Percentiles rank a stretch among this genome's conserved stretches.
phyloP scores from a whole-genome alignment of 352 stramenopile species.

The Pilasporangium apinafurcum region DNA sequence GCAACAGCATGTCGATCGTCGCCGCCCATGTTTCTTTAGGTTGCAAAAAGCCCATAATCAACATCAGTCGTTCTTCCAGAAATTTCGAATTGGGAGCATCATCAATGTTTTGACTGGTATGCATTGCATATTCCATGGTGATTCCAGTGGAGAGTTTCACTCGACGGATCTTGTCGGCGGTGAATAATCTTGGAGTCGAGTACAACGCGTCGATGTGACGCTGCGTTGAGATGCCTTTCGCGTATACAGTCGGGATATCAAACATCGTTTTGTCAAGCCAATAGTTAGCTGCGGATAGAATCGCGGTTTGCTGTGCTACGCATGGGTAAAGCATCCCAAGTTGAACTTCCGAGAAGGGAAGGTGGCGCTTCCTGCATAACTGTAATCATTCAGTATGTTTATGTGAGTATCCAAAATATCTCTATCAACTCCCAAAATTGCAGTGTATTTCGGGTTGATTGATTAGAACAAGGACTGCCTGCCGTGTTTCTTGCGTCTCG shows the following conservation, averaged over 20 bases:
- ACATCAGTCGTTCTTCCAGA: constrained; percentile 9
- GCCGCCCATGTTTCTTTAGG: constrained; percentile 15
- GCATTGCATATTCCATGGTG: not conserved
- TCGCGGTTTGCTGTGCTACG: no score
- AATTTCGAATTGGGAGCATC: not conserved
- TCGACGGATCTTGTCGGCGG: not conserved
- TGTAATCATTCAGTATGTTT: no score
- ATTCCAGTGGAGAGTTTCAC: constrained; percentile 1
- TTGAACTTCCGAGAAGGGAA: no score
- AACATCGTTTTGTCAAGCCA: no score
- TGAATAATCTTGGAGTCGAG: constrained; percentile 4
- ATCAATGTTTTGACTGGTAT: not conserved
- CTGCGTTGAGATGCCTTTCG: constrained; percentile 4
- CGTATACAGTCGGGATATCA: not conserved
- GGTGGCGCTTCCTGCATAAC: no score
- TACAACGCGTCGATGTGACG: constrained; percentile 12
- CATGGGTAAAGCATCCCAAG: no score
- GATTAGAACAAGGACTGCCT: no score
- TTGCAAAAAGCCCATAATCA: constrained; percentile 20
- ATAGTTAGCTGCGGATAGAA: no score
- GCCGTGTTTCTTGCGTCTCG: no score
- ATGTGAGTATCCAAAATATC: no score
- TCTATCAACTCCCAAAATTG: no score
- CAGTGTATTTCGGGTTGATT: no score
- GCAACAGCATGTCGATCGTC: constrained; percentile 12